Evolutionary conservation across 2,329 filamentous ascomycete species (phyloP).

Genomic region (Neofusicoccum sp.): DNA sequence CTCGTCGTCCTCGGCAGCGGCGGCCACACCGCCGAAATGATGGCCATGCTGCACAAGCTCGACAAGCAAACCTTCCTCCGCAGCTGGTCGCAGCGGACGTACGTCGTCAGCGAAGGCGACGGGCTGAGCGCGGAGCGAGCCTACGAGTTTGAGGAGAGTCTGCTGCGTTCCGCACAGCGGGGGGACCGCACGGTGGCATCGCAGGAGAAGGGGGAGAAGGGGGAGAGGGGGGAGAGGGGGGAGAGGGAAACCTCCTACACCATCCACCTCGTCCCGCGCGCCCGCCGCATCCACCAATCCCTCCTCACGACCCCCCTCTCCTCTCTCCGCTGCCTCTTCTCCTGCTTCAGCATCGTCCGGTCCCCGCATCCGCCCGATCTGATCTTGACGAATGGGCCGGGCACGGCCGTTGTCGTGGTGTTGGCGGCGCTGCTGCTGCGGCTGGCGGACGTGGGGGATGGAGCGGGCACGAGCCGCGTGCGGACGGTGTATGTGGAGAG

Average conservation of each 20-base stretch:
- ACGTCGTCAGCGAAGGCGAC: constrained; percentile 79
- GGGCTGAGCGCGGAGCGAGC: constrained; percentile 67
- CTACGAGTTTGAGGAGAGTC: constrained; percentile 61
- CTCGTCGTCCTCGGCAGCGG: constrained; percentile 88
- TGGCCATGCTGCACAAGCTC: constrained; percentile 73
- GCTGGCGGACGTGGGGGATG: constrained; percentile 49
- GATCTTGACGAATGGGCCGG: constrained; percentile 86
- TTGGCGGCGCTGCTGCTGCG: constrained; percentile 59
- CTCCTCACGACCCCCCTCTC: constrained; percentile 73
- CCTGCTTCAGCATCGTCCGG: constrained; percentile 29
- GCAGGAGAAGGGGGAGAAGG: constrained; percentile 17
- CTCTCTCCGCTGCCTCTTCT: constrained; percentile 63
- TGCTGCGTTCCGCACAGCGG: constrained; percentile 26
- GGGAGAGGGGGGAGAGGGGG: not conserved
- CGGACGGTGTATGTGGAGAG: constrained; percentile 87
- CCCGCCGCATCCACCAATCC: constrained; percentile 80
- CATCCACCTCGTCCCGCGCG: constrained; percentile 71
- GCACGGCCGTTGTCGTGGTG: constrained; percentile 78
- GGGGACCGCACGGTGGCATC: constrained; percentile 22
- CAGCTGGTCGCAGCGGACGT: constrained; percentile 61
- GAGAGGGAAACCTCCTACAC: constrained; percentile 55
- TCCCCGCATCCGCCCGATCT: constrained; percentile 61
- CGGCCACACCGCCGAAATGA: constrained; percentile 94
- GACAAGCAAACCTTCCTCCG: constrained; percentile 53
- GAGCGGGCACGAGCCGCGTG: constrained; percentile 56